Conservation (phyloP, 208 protist species). For the Trypanosoma scelopori region DNA sequence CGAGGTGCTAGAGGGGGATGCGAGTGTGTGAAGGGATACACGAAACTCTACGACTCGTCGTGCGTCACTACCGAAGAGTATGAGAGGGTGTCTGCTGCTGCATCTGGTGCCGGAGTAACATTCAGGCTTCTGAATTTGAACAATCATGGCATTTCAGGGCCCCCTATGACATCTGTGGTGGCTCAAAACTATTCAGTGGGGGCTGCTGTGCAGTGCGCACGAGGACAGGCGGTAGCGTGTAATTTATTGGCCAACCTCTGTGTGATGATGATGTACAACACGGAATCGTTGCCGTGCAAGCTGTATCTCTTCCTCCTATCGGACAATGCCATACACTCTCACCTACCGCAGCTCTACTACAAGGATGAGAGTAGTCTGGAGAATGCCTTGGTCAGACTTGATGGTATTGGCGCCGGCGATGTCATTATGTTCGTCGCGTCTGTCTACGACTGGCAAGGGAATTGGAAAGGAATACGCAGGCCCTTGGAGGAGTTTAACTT, state of each 20-base stretch:
- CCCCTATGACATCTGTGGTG: constrained; percentile 16
- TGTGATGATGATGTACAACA: constrained; percentile 61
- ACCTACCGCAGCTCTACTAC: constrained; percentile 71
- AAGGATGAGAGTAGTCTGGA: constrained; percentile 36
- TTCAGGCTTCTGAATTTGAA: constrained; percentile 49
- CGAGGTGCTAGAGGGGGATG: constrained; percentile 13
- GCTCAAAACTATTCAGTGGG: constrained; percentile 36
- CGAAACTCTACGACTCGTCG: constrained; percentile 51
- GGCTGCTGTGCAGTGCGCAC: constrained; percentile 45
- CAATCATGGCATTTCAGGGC: constrained; percentile 30
- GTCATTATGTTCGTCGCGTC: constrained; percentile 55
- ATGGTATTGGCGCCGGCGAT: constrained; percentile 21
- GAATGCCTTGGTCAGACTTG: constrained; percentile 3
- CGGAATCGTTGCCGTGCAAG: constrained; percentile 45
- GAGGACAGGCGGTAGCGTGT: constrained; percentile 53
- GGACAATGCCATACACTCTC: not conserved
- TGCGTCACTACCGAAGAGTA: constrained; percentile 44
- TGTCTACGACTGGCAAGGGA: constrained; percentile 59
- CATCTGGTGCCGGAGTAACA: constrained; percentile 15
- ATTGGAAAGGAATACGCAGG: constrained; percentile 39
- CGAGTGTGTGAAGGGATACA: constrained; percentile 44
- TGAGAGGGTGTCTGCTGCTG: constrained; percentile 21
- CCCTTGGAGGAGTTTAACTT: constrained; percentile 56
- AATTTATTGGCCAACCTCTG: constrained; percentile 77
- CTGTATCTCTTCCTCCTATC: constrained; percentile 51